Evolutionary conservation across 78 protist genomes (phyloP).

Genomic region (Guillardia theta): DNA sequence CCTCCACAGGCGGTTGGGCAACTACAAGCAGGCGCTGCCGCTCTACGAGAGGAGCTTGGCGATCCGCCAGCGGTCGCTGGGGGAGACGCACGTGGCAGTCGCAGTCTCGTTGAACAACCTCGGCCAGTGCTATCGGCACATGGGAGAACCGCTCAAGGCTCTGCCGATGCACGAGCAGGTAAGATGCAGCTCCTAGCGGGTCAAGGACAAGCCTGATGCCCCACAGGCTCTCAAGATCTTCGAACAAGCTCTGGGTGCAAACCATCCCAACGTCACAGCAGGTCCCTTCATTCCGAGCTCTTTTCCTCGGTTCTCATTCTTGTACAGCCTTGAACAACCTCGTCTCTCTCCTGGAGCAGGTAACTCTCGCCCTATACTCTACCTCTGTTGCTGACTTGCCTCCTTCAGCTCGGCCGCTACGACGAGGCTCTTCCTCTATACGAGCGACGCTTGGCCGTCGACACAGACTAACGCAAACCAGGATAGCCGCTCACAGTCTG

Average conservation of each 20-base stretch:
- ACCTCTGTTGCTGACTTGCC: too few species aligned
- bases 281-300: too few species aligned
- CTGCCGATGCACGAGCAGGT: not conserved
- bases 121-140: not conserved
- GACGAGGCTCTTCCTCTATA: too few species aligned
- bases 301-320: too few species aligned
- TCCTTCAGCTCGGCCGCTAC: too few species aligned
- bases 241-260: not conserved
- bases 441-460: too few species aligned
- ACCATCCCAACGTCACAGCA: not conserved
- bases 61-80: not conserved
- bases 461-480: too few species aligned
- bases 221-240: not conserved
- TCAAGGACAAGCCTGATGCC: not conserved
- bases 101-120: not conserved
- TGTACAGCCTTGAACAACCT: not conserved
- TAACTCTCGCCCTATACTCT: too few species aligned
- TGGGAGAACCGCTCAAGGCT: not conserved
- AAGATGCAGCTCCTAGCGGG: not conserved
- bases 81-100: not conserved
- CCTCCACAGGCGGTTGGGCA: not conserved
- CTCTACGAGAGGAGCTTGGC: not conserved
- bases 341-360: not conserved
- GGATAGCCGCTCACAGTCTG: too few species aligned
- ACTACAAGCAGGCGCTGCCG: slow-evolving; percentile 1